These are phyloP conservation scores for Colletotrichum destructivum DNA, from an alignment of 2,329 filamentous ascomycete species.

Conservation along the genomic window DNA sequence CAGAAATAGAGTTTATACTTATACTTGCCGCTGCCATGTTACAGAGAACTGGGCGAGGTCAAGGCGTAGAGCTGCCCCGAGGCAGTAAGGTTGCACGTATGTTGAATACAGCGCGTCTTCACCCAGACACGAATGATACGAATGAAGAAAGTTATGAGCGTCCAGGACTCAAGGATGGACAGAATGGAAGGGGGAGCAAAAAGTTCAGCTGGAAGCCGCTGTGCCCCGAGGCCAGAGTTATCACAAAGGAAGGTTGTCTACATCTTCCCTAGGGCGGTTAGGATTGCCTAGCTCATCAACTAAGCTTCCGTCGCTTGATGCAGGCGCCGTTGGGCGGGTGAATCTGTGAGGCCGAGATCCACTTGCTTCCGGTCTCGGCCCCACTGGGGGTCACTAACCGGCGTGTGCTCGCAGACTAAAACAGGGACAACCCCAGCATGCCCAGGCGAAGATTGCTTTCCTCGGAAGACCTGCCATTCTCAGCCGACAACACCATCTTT, in stretches of 20 bases:
- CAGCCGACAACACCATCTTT: no score
- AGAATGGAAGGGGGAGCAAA: background rate
- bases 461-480: background rate
- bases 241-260: no score
- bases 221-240: background rate
- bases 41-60: background rate
- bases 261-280: no score
- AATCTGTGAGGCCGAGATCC: conserved; percentile 3
- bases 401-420: background rate
- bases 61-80: conserved; percentile 4
- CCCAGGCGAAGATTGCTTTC: background rate
- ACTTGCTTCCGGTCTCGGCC: background rate
- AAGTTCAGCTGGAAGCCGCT: background rate
- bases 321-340: background rate
- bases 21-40: conserved; percentile 8
- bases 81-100: background rate
- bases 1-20: background rate
- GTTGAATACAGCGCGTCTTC: background rate
- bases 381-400: background rate
- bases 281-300: background rate
- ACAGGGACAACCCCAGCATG: background rate
- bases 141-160: background rate
- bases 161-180: background rate
- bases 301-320: background rate
- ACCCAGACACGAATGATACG: no score